These are phyloP conservation scores for Peribolospora baueri DNA, from an alignment of 768 basidiomycete genomes.

Conservation along the genomic window DNA sequence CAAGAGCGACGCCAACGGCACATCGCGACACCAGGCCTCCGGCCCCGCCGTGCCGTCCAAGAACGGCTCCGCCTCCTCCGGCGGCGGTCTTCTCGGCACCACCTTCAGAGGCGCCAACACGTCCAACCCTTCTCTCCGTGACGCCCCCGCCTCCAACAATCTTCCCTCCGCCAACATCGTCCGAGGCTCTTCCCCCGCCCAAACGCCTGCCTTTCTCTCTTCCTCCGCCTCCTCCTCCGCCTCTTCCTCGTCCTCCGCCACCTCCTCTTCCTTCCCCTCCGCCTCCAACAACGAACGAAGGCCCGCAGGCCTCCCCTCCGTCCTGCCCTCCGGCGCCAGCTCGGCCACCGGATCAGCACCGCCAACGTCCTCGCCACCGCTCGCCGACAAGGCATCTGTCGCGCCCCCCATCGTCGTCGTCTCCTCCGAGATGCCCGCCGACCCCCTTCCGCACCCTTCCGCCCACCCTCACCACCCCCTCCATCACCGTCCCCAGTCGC, in stretches of 20 bases:
- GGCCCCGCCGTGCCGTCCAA: slow-evolving; percentile 6
- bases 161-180: not conserved
- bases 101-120: not conserved
- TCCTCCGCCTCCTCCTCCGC: not conserved
- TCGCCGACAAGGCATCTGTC: slow-evolving; percentile 17
- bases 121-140: not conserved
- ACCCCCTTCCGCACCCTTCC: slow-evolving; percentile 22
- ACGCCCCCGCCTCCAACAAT: not conserved
- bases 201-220: not conserved
- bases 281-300: not conserved
- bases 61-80: slow-evolving; percentile 4
- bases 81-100: not conserved
- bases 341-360: not conserved
- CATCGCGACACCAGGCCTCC: not conserved
- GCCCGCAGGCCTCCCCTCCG: not conserved
- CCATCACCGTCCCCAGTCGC: slow-evolving; percentile 12
- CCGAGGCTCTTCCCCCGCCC: not conserved
- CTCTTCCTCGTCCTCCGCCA: not conserved
- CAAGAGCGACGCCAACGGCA: slow-evolving; percentile 5
- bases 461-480: slow-evolving; percentile 17
- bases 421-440: slow-evolving; percentile 20
- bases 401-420: slow-evolving; percentile 23
- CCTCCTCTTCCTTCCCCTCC: not conserved
- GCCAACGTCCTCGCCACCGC: not conserved
- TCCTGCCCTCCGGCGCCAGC: not conserved